A percentile compares a stretch with the other conserved stretches of the same genome.
phyloP scores from a whole-genome alignment of 805 yeast genomes.

The Starmerella vitae region DNA sequence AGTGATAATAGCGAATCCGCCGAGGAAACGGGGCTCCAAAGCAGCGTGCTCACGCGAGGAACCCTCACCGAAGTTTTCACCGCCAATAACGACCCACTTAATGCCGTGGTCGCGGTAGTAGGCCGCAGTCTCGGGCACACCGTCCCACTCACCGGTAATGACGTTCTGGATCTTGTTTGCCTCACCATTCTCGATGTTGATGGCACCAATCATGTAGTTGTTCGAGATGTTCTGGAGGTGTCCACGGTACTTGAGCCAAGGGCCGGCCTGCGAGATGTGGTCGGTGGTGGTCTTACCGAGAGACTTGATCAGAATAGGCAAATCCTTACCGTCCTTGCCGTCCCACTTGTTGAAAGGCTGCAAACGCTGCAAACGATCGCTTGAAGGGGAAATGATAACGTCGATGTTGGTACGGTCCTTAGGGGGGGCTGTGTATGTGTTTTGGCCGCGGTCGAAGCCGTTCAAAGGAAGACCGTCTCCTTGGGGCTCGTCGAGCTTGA shows the following conservation, averaged over 20 bases:
- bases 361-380: conserved; percentile 91
- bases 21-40: conserved; percentile 96
- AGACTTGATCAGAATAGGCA: conserved; percentile 93
- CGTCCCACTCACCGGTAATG: conserved; percentile 79
- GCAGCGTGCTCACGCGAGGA: conserved; percentile 99
- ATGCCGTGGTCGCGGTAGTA: conserved; percentile 87
- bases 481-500: conserved; percentile 71
- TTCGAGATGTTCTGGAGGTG: conserved; percentile 96
- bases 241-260: conserved; percentile 99
- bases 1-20: conserved; percentile 95
- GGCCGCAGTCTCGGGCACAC: conserved; percentile 95
- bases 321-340: conserved; percentile 76
- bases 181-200: conserved; percentile 88
- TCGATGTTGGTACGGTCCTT: conserved; percentile 58
- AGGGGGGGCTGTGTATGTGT: conserved; percentile 97
- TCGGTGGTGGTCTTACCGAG: conserved; percentile 97
- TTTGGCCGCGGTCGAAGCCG: conserved; percentile 88
- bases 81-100: conserved; percentile 96
- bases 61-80: conserved; percentile 99
- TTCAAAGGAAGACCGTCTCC: conserved; percentile 82
- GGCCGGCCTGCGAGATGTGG: conserved; percentile 99
- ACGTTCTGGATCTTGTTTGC: conserved; percentile 83
- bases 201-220: conserved; percentile 99
- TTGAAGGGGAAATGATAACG: conserved; percentile 71
- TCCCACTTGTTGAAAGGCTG: conserved; percentile 93